Evolutionary conservation across 2,329 filamentous ascomycete genomes (phyloP).

Genomic region (Hymenoscyphus occultus): DNA sequence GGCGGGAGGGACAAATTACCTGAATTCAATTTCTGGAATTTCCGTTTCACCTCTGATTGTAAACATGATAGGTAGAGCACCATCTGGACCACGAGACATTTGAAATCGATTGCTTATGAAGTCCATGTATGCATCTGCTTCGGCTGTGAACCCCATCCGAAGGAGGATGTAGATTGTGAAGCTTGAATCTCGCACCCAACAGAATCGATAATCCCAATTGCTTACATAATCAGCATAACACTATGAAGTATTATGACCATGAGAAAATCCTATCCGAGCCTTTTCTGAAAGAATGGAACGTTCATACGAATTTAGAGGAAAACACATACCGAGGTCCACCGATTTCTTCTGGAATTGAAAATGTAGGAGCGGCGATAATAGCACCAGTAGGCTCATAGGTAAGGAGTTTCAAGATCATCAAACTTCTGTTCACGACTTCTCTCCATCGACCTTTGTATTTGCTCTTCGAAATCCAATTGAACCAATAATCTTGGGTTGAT

Average conservation of each 20-base stretch:
- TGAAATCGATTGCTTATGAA: conserved; percentile 73
- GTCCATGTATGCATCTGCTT: conserved; percentile 74
- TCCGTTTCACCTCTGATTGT: conserved; percentile 73
- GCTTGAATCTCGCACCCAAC: conserved; percentile 73
- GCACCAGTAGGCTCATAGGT: conserved; percentile 77
- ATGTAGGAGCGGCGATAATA: conserved; percentile 73
- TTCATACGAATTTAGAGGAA: not conserved
- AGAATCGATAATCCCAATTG: conserved; percentile 74
- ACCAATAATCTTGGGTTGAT: conserved; percentile 70
- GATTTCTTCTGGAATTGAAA: conserved; percentile 72
- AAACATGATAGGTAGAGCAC: conserved; percentile 76
- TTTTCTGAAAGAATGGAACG: not conserved
- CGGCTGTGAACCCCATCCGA: conserved; percentile 70
- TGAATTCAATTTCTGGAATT: conserved; percentile 66
- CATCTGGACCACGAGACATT: conserved; percentile 56
- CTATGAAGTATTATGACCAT: not conserved
- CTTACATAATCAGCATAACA: conserved; percentile 29
- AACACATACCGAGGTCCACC: conserved; percentile 52
- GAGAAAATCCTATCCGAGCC: not conserved
- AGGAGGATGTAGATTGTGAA: conserved; percentile 78
- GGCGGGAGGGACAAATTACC: conserved; percentile 25
- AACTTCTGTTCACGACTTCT: conserved; percentile 66
- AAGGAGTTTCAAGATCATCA: conserved; percentile 73
- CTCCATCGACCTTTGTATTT: conserved; percentile 70
- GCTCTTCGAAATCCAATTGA: conserved; percentile 67